Base-by-base conservation (phyloP, 768 basidiomycete species). In the Tremella yokohamensis region DNA sequence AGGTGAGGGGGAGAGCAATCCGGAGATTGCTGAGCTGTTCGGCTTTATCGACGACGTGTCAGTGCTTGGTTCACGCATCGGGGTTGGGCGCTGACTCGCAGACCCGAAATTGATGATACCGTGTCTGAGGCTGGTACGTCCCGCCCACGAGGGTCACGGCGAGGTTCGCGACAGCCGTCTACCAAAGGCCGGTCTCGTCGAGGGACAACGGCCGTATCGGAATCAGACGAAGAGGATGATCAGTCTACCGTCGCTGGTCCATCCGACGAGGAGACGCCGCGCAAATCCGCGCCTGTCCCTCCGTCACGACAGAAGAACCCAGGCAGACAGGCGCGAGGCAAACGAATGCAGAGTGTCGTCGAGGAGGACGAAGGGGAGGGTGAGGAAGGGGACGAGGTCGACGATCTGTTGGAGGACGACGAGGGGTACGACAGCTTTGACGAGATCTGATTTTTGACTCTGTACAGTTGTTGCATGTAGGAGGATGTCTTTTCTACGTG, bases 11-110 rank as follows among this genome's bases (percentile, higher is more conserved):
- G 62, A 58, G 44, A 45, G 34, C 8, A 63, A 18, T 18, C n/a
- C 62, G 38, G 60, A 60, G 6, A 22, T 70, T 7, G 22, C 58
- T 29, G 63, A 63, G 16, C 16, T 73, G 12, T 68, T 66, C 26
- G 62, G 51, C 3, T 58, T 67, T 25, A 64, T 70, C 38, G 72
- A 70, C 42, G 67, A 55, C 19, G 59, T 69, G 69, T 73, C 42
- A 63, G 69, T 64, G 13, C 19, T 22, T 12, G 51, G n/a, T 45
- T 39, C n/a, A 13, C 16, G 40, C 9, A 40, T n/a, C n/a, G n/a
- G 16, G 25, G 9, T 7, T 4, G 11, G 9, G 16, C 11, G 54
- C 50, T 42, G 20, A 13, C 11, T 19, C 18, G 34, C n/a, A 62
- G 57, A 7, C 18, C 47, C n/a, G 39, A 53, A 18, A 50, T 53